Conservation (phyloP, 192 early-diverging fungal species). For the Backusella mclennaniae region DNA sequence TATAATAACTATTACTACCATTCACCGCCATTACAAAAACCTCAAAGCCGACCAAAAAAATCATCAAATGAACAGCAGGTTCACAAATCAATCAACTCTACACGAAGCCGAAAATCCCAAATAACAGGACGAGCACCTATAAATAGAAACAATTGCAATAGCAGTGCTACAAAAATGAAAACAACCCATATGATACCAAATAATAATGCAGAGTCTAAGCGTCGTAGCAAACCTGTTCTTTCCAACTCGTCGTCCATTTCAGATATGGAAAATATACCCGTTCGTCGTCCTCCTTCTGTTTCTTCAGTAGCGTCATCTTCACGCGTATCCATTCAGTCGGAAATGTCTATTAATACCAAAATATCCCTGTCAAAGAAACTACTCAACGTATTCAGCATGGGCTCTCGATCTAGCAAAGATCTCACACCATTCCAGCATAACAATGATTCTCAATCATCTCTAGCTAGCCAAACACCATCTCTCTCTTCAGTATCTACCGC, state of each 20-base stretch:
- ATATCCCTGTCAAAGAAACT: slow-evolving; percentile 26
- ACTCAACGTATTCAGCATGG: slow-evolving; percentile 36
- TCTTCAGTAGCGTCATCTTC: slow-evolving; percentile 12
- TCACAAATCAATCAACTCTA: not conserved
- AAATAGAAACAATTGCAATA: not conserved
- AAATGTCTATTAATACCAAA: slow-evolving; percentile 26
- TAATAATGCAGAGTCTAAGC: not conserved
- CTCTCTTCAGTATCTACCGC: not conserved
- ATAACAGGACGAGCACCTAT: not conserved
- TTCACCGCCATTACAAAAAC: not conserved
- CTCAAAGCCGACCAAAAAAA: slow-evolving; percentile 2
- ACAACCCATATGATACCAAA: not conserved
- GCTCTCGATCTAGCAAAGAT: slow-evolving; percentile 14
- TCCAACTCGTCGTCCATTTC: not conserved
- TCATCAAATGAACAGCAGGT: not conserved
- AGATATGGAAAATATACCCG: not conserved
- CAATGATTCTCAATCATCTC: slow-evolving; percentile 4
- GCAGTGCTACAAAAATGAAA: slow-evolving; percentile 2
- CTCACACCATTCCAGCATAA: slow-evolving; percentile 4
- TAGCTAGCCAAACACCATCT: not conserved
- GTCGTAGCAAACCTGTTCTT: not conserved
- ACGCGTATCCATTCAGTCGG: slow-evolving; percentile 18
- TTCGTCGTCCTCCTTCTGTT: slow-evolving; percentile 15
- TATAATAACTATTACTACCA: not conserved
- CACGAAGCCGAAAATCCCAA: not conserved